These are phyloP conservation scores for Parasarocladium wereldwijsianum DNA, from an alignment of 2,329 filamentous ascomycete genomes.

Conservation along the genomic window DNA sequence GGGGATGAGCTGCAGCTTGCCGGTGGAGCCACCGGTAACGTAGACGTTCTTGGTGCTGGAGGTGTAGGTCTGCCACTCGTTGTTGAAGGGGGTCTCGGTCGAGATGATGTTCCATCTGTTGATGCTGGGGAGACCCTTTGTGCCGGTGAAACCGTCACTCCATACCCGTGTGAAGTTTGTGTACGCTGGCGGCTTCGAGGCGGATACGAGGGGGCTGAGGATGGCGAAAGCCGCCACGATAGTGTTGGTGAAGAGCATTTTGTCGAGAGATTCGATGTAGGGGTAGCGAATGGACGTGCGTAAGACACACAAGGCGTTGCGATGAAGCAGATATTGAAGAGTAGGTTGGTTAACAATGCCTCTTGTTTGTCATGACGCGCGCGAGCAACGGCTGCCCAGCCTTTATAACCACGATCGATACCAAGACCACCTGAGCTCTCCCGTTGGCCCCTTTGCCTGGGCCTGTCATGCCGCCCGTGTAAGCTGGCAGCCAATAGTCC, in stretches of 20 bases:
- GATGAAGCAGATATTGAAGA: too few species aligned
- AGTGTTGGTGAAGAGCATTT: conserved; percentile 1
- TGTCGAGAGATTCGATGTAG: not conserved
- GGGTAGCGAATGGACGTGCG: not conserved
- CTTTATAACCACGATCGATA: too few species aligned
- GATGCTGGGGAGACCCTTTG: conserved; percentile 18
- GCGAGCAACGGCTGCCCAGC: too few species aligned
- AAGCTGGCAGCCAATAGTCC: too few species aligned
- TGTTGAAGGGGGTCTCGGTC: conserved; percentile 30
- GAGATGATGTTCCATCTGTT: conserved; percentile 26
- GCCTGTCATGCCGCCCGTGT: too few species aligned
- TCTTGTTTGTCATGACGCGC: too few species aligned
- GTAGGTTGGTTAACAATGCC: too few species aligned
- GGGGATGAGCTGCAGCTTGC: conserved; percentile 36
- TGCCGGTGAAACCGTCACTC: conserved; percentile 28
- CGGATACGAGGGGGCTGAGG: conserved; percentile 17
- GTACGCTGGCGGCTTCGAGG: conserved; percentile 23
- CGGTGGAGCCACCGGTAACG: conserved; percentile 31
- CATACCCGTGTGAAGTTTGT: conserved; percentile 23
- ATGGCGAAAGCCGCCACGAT: conserved; percentile 10
- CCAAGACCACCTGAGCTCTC: too few species aligned
- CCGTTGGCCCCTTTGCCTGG: too few species aligned
- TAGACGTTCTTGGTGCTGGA: conserved; percentile 30
- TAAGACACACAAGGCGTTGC: not conserved
- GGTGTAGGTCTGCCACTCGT: conserved; percentile 36